Evolutionary conservation across 1,139 yeast genomes (phyloP), one percentile per base, ranked within the genome.

Genomic region (Yamadazyma jaroonii): DNA sequence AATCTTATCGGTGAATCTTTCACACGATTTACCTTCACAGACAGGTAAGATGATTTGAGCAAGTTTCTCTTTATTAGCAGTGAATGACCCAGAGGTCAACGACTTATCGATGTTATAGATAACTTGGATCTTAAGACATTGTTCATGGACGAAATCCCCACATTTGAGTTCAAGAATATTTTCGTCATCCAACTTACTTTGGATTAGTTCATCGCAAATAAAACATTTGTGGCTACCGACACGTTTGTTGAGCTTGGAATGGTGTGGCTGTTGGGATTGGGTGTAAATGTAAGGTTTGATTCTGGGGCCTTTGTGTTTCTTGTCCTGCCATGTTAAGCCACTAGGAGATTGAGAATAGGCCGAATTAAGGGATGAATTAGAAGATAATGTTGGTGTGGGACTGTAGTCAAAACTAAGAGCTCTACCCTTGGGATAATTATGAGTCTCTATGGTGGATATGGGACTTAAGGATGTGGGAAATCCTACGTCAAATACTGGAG

Each of bases 121-220:
- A 29, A 57, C 49, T 3, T 50, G 42, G 6, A 59, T 38, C 6
- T 42, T 48, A 34, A 66, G 59, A 42, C 75, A 69, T 40, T 67
- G 67, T 30, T 62, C 62, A 42, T 69, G 75, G 21, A 65, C 50
- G 35, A 50, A 57, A 40, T 67, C 72, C 3, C 72, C 72, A 50
- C 75, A 69, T 17, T 46, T 45, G 30, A 69, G 55, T 29, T 58
- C 57, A 11, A 68, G 47, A 10, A 67, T 45, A 28, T 49, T 48
- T 42, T 69, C 75, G n/a, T 55, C 50, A 9, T 49, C 52, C n/a
- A 69, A 53, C 33, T 59, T 63, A 10, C 61, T 55, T 32, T 58
- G 52, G 10, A 68, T 52, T 9, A 52, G 46, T 38, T 69, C 74
- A 10, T 58, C 59, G 45, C 75, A 69, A 8, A 69, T 56, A 32